Base-by-base conservation (phyloP, 768 basidiomycete species). In the Amanita polypyramis region DNA sequence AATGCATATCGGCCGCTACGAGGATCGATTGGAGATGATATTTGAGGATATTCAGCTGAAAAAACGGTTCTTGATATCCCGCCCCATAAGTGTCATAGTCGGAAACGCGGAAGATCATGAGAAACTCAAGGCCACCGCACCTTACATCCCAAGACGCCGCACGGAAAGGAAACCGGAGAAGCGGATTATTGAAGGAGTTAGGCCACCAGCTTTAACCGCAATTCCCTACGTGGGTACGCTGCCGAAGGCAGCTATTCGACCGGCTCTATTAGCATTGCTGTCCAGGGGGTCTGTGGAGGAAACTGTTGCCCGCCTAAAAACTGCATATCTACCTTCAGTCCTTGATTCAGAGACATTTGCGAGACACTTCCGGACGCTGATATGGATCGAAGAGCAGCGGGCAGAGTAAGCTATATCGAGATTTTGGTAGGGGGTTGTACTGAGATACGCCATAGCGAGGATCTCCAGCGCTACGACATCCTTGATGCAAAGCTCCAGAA, bases 361-460 rank as follows among this genome's bases (percentile, higher is more conserved):
- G 0, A 60, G 67, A 0, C 63, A 67, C 42, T 80, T 77, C 62
- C 74, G 75, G 55, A 56, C 63, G 15, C 57, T 83, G 3, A 54
- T 82, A 0, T 80, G 79, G 77, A 64, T 71, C 1, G 79, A 82
- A 54, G 80, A 74, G 48, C 62, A 52, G 43, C 67, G 66, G 35
- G 68, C 68, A 56, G 66, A 69, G 74, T 68, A 54, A 35, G 65
- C 53, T 4, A 1, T 30, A 33, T n/a, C 27, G 1, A 27, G 7
- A 7, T 27, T 27, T 27, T n/a, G n/a, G 25, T 27, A 7, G 7
- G 25, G 7, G 25, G 25, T 25, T 30, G 8, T 45, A 20, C 12
- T 41, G 35, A 20, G 37, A 46, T 17, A 27, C 20, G 41, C 44
- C 30, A 23, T 51, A 77, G 73, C 21, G 61, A 61, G 8, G 71